A percentile compares a stretch with the other conserved stretches of the same genome.
Conservation (phyloP, 495 filamentous ascomycete genomes). For the Copromyces sp. region DNA sequence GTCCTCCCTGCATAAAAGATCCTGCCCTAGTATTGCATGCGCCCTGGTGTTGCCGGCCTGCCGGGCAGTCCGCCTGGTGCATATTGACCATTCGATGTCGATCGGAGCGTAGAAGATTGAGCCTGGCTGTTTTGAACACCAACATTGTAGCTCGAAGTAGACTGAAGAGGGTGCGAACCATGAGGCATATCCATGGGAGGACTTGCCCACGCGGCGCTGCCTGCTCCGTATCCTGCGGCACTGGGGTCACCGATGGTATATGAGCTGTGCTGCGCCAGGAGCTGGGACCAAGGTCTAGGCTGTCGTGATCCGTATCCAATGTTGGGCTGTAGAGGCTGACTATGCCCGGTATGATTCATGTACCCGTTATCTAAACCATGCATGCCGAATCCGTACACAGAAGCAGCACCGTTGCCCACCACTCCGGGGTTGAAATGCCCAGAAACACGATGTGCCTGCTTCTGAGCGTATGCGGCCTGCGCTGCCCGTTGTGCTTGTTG, state of each 20-base stretch:
- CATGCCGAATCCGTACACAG: constrained; percentile 20
- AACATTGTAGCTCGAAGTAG: constrained; percentile 14
- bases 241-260: constrained; percentile 3
- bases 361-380: constrained; percentile 2
- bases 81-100: constrained; percentile 24
- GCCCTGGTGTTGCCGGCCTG: constrained; percentile 21
- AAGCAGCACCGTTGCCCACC: constrained; percentile 14
- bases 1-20: constrained; percentile 21
- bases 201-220: constrained; percentile 2
- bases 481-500: constrained; percentile 29
- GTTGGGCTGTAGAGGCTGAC: constrained; percentile 7
- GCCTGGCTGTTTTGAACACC: constrained; percentile 17
- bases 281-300: constrained; percentile 8
- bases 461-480: constrained; percentile 24
- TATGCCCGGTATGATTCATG: neutral
- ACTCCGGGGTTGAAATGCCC: constrained; percentile 12
- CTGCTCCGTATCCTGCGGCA: constrained; percentile 3
- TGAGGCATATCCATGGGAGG: constrained; percentile 17
- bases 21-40: constrained; percentile 28
- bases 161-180: constrained; percentile 6
- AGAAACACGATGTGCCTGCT: constrained; percentile 22
- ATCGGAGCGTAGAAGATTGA: constrained; percentile 19
- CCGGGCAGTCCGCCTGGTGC: constrained; percentile 8
- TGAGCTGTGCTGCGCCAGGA: constrained; percentile 10
- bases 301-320: constrained; percentile 4